These are phyloP conservation scores for Aspergillus sp. DNA, from an alignment of 2,329 filamentous ascomycete species.

Conservation along the genomic window DNA sequence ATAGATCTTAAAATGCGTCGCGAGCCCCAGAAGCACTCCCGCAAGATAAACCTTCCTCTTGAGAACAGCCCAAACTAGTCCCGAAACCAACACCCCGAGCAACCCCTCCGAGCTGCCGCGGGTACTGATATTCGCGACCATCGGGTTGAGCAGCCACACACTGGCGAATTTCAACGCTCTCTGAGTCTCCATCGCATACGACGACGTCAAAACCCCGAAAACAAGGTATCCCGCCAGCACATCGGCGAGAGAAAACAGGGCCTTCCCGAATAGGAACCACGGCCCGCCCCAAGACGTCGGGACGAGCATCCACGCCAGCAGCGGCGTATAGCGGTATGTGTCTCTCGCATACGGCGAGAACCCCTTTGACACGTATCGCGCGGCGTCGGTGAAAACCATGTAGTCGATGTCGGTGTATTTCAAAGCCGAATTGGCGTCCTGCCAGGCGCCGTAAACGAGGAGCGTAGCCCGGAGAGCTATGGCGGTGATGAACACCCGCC, in stretches of 20 bases:
- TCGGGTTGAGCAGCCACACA: slow-evolving; percentile 92
- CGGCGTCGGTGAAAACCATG: slow-evolving; percentile 92
- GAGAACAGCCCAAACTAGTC: slow-evolving; percentile 72
- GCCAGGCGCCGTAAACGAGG: slow-evolving; percentile 80
- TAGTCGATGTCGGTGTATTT: slow-evolving; percentile 99
- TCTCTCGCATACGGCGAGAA: slow-evolving; percentile 75
- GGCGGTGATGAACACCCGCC: slow-evolving; percentile 27
- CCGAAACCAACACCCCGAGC: slow-evolving; percentile 73
- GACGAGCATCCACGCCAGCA: slow-evolving; percentile 82
- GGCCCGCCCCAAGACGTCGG: slow-evolving; percentile 56
- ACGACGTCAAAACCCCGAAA: slow-evolving; percentile 42
- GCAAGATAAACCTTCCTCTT: slow-evolving; percentile 54
- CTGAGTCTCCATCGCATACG: slow-evolving; percentile 40
- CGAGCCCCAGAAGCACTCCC: slow-evolving; percentile 66
- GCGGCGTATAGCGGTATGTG: slow-evolving; percentile 92
- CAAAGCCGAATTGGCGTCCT: slow-evolving; percentile 81
- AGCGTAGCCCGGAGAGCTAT: slow-evolving; percentile 60
- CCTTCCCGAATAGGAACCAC: slow-evolving; percentile 70
- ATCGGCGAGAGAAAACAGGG: slow-evolving; percentile 75
- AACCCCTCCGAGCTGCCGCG: slow-evolving; percentile 88
- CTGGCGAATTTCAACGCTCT: slow-evolving; percentile 66
- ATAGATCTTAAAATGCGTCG: slow-evolving; percentile 97
- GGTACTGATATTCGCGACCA: slow-evolving; percentile 96
- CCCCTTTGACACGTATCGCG: slow-evolving; percentile 61
- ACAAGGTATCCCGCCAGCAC: slow-evolving; percentile 76